Evolutionary conservation across 164 flowering plant species (phyloP).

Genomic region (Kalanchoe fedtschenkoi): DNA sequence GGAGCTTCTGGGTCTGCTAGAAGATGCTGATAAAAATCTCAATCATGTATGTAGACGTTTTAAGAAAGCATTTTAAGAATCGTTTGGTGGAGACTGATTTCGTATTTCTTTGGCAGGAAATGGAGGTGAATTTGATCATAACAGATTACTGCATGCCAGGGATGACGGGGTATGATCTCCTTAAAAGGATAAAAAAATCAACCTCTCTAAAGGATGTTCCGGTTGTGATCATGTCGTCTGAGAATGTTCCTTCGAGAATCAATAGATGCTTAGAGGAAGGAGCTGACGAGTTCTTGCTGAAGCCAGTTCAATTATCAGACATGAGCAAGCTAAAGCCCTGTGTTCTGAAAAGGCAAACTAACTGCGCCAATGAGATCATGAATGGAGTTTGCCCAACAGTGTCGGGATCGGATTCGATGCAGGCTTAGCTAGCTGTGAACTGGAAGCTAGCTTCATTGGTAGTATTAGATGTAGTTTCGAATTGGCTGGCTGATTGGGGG

Average conservation of each 20-base stretch:
- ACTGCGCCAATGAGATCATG: neutral
- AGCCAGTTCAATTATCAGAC: conserved; percentile 53
- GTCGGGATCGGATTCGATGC: conserved; percentile 7
- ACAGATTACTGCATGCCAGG: conserved; percentile 88
- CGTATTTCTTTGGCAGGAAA: conserved; percentile 20
- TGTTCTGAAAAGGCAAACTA: conserved; percentile 17
- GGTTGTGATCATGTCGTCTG: conserved; percentile 79
- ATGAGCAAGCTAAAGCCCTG: conserved; percentile 48
- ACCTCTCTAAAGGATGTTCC: conserved; percentile 54
- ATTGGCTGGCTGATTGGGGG: no score
- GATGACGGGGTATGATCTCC: conserved; percentile 77
- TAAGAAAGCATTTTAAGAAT: no score
- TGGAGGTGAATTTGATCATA: conserved; percentile 53
- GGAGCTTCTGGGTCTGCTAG: conserved; percentile 51
- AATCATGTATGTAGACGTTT: no score
- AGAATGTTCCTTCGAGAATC: conserved; percentile 56
- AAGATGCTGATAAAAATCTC: conserved; percentile 13
- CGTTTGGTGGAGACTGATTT: no score
- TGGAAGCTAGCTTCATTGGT: neutral
- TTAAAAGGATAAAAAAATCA: conserved; percentile 56
- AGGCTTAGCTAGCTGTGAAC: no score
- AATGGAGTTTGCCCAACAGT: no score
- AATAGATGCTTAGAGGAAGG: conserved; percentile 53
- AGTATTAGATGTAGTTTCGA: no score
- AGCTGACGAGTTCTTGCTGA: conserved; percentile 61